Base-by-base conservation (phyloP, 2,329 filamentous ascomycete genomes). In the Lecanosticta acicola region DNA sequence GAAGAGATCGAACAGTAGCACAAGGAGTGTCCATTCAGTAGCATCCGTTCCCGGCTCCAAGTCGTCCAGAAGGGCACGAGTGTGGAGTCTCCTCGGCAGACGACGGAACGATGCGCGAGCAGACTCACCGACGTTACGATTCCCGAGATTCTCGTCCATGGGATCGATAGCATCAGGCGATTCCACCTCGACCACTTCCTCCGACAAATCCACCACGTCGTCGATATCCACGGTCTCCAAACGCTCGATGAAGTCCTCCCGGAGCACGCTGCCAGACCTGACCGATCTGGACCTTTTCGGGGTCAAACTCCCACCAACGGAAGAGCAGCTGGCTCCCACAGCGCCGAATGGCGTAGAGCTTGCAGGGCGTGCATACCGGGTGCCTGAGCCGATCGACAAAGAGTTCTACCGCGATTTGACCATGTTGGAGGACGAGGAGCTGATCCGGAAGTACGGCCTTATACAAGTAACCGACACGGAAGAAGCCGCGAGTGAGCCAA, bases 341-440 rank as follows among this genome's bases (percentile, higher is more conserved):
- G 21, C 14, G 3, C 38, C 37, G 7, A 21, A 46, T 37, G 39
- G 29, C 4, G 43, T 46, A 3, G 38, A 46, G 17, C 29, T 46
- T 9, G 32, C n/a, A 16, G 32, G 39, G 9, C 9, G 26, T 8
- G 20, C 18, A 20, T 46, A 41, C 24, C 32, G 37, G 19, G 38
- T 46, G 9, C 43, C 43, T 3, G 32, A 41, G 32, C 29, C 32
- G 2, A 35, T 46, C 7, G 32, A 41, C 5, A 43, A 49, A 34
- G 20, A 35, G 21, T 49, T 49, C 34, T 49, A 46, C n/a, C 33
- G 33, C 3, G 47, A 49, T 14, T 29, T 49, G 32, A 49, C 47
- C 1, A 38, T 17, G 11, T 11, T 49, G 21, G 42, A 45, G 26
- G 47, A 49, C 38, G 47, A 44, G 2, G 47, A 49, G 26, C 29